A percentile compares a stretch with the other conserved stretches of the same genome.
Evolutionary conservation across 2,329 filamentous ascomycete species (phyloP).

Genomic region (Botrytis paeoniae): DNA sequence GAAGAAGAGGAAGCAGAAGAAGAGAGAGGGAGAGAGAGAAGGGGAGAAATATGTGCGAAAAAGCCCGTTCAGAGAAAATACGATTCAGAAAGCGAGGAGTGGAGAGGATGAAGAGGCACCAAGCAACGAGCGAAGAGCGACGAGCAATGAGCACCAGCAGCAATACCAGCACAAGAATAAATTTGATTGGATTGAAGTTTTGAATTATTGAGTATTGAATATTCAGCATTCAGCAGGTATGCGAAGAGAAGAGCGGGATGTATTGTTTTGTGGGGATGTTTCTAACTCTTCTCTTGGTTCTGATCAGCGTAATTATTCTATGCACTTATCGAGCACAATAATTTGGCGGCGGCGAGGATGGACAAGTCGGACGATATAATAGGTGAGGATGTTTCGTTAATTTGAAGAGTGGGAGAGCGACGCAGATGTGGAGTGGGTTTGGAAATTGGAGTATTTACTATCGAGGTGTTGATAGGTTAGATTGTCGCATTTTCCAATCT

Average conservation of each 20-base stretch:
- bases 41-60: neutral
- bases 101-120: neutral
- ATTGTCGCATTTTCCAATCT: neutral
- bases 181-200: neutral
- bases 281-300: neutral
- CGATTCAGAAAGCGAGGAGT: neutral
- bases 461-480: neutral
- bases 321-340: constrained; percentile 1
- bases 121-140: neutral
- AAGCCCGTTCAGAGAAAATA: neutral
- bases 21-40: neutral
- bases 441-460: neutral
- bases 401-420: constrained; percentile 13
- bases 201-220: neutral
- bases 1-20: neutral
- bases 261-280: neutral
- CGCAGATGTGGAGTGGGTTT: neutral
- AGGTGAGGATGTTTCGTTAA: neutral
- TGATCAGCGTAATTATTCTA: constrained; percentile 5
- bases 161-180: neutral
- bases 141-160: neutral
- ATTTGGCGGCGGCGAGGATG: constrained; percentile 11
- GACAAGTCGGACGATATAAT: neutral
- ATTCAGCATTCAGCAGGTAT: constrained; percentile 2
- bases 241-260: neutral